Percentiles rank a stretch among this genome's conserved stretches.
Evolutionary conservation across 2,329 filamentous ascomycete genomes (phyloP).

Genomic region (Aspergillus bombycis): DNA sequence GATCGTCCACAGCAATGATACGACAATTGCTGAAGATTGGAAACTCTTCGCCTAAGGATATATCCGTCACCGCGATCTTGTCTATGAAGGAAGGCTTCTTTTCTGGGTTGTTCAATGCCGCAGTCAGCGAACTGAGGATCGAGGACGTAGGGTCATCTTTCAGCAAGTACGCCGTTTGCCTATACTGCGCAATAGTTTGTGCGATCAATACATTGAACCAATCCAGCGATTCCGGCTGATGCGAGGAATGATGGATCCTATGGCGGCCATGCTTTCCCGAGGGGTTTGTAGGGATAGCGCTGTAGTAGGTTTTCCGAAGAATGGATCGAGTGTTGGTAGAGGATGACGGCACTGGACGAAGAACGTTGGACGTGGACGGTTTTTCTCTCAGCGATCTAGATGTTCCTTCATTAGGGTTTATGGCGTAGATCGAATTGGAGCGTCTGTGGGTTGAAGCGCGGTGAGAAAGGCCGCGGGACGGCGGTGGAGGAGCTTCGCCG

Average conservation of each 20-base stretch:
- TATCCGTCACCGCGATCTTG: constrained; percentile 89
- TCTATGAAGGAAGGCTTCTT: constrained; percentile 91
- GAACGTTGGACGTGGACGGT: constrained; percentile 66
- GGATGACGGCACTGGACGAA: constrained; percentile 72
- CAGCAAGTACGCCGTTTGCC: constrained; percentile 88
- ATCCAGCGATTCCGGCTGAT: constrained; percentile 94
- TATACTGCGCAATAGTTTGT: constrained; percentile 93
- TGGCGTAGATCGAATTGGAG: constrained; percentile 64
- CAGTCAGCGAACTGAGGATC: constrained; percentile 81
- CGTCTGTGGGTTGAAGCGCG: constrained; percentile 78
- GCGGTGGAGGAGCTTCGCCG: constrained; percentile 83
- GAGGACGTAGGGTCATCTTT: constrained; percentile 59
- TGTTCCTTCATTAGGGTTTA: constrained; percentile 44
- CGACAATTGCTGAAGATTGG: constrained; percentile 98
- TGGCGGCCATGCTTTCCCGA: constrained; percentile 46
- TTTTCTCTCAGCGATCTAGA: constrained; percentile 50
- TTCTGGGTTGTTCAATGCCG: constrained; percentile 80
- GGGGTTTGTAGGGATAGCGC: constrained; percentile 52
- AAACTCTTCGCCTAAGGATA: constrained; percentile 93
- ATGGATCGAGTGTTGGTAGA: constrained; percentile 83
- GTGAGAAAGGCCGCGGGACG: constrained; percentile 74
- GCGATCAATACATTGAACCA: constrained; percentile 99
- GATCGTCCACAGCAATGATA: constrained; percentile 76
- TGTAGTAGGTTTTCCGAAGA: constrained; percentile 96
- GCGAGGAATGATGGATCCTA: constrained; percentile 63